These are phyloP conservation scores for Volvox africanus DNA, from an alignment of 139 green algal species.

Conservation along the genomic window DNA sequence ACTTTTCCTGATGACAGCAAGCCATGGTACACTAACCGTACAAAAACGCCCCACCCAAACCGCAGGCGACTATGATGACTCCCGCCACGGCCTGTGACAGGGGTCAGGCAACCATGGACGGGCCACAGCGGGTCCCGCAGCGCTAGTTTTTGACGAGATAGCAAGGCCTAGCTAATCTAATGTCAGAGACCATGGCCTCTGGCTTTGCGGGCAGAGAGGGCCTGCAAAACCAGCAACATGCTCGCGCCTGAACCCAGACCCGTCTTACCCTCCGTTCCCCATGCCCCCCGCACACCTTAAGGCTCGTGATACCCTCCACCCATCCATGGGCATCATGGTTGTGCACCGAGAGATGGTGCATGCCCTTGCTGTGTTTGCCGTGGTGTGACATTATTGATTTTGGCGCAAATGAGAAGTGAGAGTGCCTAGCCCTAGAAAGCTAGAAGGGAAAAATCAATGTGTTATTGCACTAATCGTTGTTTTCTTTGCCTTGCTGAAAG, in stretches of 20 bases:
- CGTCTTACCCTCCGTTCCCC: background rate
- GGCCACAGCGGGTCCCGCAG: background rate
- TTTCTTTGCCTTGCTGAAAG: conserved; percentile 4
- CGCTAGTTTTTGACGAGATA: background rate
- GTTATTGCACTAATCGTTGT: conserved; percentile 7
- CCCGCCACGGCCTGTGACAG: background rate
- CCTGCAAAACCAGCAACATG: background rate
- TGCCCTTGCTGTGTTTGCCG: conserved; percentile 41
- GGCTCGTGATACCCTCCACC: conserved; percentile 74
- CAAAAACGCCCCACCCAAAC: too few species aligned
- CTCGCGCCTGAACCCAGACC: background rate
- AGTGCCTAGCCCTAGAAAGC: background rate
- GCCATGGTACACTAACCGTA: too few species aligned
- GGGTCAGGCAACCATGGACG: background rate
- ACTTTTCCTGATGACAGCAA: too few species aligned
- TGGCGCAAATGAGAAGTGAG: background rate
- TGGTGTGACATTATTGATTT: background rate
- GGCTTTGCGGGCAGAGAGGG: background rate
- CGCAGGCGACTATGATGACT: background rate
- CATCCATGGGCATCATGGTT: conserved; percentile 64
- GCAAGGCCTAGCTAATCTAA: background rate
- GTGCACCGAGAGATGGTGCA: conserved; percentile 24
- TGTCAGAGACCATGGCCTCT: background rate
- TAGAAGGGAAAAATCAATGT: background rate
- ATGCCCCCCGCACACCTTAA: conserved; percentile 50